phyloP scores from a whole-genome alignment of 2,329 filamentous ascomycete genomes.

The Diaporthe batatas region DNA sequence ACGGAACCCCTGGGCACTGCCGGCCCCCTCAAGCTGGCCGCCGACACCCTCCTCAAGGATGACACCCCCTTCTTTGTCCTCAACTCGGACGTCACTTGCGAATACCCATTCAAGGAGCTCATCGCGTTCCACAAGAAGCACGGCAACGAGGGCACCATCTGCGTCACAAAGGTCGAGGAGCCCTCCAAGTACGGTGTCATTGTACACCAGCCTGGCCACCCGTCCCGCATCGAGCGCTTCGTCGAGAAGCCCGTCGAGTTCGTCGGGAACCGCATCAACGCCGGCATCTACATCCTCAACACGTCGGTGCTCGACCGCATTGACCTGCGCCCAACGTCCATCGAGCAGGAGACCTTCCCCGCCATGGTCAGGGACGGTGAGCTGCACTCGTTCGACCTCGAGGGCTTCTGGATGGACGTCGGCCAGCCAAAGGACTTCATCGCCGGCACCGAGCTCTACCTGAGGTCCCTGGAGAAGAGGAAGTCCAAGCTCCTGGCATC shows the following conservation, averaged over 20 bases:
- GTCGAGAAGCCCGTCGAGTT: slow-evolving; percentile 99
- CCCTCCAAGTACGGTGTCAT: slow-evolving; percentile 99
- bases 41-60: slow-evolving; percentile 92
- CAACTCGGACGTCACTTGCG: slow-evolving; percentile 98
- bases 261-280: slow-evolving; percentile 98
- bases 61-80: slow-evolving; percentile 97
- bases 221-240: slow-evolving; percentile 95
- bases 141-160: slow-evolving; percentile 96
- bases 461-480: slow-evolving; percentile 92
- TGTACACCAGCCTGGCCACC: slow-evolving; percentile 93
- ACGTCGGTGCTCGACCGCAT: slow-evolving; percentile 91
- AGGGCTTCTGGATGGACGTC: slow-evolving; percentile 99
- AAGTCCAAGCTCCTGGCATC: slow-evolving; percentile 86
- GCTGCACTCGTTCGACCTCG: slow-evolving; percentile 95
- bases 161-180: slow-evolving; percentile 99
- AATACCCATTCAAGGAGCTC: slow-evolving; percentile 93
- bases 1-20: slow-evolving; percentile 95
- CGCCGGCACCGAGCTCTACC: slow-evolving; percentile 94
- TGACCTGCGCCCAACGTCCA: slow-evolving; percentile 95
- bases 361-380: slow-evolving; percentile 90
- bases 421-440: slow-evolving; percentile 99
- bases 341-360: slow-evolving; percentile 99
- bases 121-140: slow-evolving; percentile 93
- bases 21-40: slow-evolving; percentile 94
- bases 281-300: slow-evolving; percentile 98